Percentiles rank a stretch among this genome's conserved stretches.
Conservation (phyloP, 2,329 filamentous ascomycete genomes). For the Colletotrichum trifolii region DNA sequence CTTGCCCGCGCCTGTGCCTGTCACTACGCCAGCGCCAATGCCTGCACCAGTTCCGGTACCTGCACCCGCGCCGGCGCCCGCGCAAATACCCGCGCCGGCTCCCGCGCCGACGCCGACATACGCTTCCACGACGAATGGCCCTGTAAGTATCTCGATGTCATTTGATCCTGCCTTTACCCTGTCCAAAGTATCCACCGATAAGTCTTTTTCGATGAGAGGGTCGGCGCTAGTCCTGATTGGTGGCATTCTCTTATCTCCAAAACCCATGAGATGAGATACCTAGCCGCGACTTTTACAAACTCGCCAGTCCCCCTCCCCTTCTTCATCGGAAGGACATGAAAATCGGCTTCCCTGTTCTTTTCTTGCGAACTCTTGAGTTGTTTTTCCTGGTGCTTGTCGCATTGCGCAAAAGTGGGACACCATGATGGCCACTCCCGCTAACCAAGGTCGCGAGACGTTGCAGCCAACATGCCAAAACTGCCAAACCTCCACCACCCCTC, state of each 20-base stretch:
- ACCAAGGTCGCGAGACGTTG: slow-evolving; percentile 68
- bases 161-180: not conserved
- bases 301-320: slow-evolving; percentile 44
- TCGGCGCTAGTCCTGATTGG: too few species aligned
- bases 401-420: slow-evolving; percentile 32
- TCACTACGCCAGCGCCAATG: slow-evolving; percentile 2
- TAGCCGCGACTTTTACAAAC: too few species aligned
- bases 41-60: slow-evolving; percentile 22
- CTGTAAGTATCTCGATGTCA: slow-evolving; percentile 14
- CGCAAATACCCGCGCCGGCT: slow-evolving; percentile 7
- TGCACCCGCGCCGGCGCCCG: slow-evolving; percentile 2
- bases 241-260: too few species aligned
- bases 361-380: too few species aligned
- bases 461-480: slow-evolving; percentile 99
- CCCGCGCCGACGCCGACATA: slow-evolving; percentile 30
- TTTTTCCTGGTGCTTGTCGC: too few species aligned
- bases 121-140: slow-evolving; percentile 21
- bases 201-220: too few species aligned
- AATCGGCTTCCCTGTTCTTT: too few species aligned
- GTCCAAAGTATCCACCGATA: not conserved
- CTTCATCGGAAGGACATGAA: too few species aligned
- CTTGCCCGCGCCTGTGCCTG: slow-evolving; percentile 24
- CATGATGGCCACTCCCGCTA: slow-evolving; percentile 66
- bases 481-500: slow-evolving; percentile 90
- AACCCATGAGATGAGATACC: too few species aligned